Evolutionary conservation across 306 rosid species (phyloP).

Genomic region (Glycine soja): DNA sequence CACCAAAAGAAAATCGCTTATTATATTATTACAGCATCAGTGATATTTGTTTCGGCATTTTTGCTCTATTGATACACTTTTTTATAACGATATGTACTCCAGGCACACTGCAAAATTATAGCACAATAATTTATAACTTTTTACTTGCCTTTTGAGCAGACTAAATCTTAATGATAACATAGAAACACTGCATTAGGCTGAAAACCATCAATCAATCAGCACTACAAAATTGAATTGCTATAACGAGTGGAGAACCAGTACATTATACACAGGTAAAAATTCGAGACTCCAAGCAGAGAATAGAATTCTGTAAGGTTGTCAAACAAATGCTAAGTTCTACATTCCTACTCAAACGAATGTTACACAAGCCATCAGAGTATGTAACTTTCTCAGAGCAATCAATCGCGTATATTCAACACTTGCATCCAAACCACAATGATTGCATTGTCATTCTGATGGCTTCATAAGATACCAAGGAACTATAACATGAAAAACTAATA

Average conservation of each 20-base stretch:
- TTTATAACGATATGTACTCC: too few relatives aligned
- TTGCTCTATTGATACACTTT: too few relatives aligned
- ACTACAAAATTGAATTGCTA: constrained; percentile 40
- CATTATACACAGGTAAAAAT: constrained; percentile 28
- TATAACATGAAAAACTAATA: constrained; percentile 39
- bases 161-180: too few relatives aligned
- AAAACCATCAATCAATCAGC: too few relatives aligned
- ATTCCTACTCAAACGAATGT: constrained; percentile 50
- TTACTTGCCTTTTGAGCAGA: too few relatives aligned
- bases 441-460: constrained; percentile 47
- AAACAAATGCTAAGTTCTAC: constrained; percentile 58
- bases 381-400: constrained; percentile 24
- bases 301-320: constrained; percentile 28
- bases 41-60: too few relatives aligned
- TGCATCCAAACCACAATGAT: constrained; percentile 29
- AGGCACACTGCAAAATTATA: too few relatives aligned
- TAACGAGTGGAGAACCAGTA: constrained; percentile 24
- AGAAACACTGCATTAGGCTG: too few relatives aligned
- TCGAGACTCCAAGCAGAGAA: not conserved
- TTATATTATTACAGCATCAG: too few relatives aligned
- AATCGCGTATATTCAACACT: constrained; percentile 37
- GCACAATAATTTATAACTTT: too few relatives aligned
- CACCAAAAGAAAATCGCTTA: too few relatives aligned
- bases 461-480: constrained; percentile 41
- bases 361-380: constrained; percentile 52